Evolutionary conservation across 1,284 basidiomycete genomes (phyloP).

Genomic region (Cutaneotrichosporon sp.): DNA sequence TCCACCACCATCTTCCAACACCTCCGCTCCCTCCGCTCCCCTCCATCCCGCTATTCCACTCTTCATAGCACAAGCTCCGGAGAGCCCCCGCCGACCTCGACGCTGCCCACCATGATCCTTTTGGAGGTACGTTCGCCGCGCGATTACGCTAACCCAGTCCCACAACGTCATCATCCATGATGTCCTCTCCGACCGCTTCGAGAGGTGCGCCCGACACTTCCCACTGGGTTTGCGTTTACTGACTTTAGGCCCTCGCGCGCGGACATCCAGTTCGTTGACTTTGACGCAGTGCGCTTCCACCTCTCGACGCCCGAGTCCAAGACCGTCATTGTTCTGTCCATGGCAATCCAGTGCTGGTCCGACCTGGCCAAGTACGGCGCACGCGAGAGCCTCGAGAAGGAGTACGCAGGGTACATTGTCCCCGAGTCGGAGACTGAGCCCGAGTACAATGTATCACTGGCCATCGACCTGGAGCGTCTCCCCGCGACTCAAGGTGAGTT

Average conservation of each 20-base stretch:
- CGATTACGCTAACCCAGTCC: slow-evolving; percentile 57
- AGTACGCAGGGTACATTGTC: slow-evolving; percentile 71
- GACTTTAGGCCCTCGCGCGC: slow-evolving; percentile 72
- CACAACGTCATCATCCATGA: slow-evolving; percentile 92
- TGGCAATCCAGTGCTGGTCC: slow-evolving; percentile 96
- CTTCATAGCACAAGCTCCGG: background rate
- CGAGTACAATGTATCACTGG: slow-evolving; percentile 85
- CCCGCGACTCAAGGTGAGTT: slow-evolving; percentile 74
- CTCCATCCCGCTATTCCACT: background rate
- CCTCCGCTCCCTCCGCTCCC: background rate
- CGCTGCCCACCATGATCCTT: slow-evolving; percentile 60
- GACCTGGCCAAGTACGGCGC: slow-evolving; percentile 89
- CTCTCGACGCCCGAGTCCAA: slow-evolving; percentile 83
- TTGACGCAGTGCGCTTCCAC: slow-evolving; percentile 94
- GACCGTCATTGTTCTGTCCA: slow-evolving; percentile 76
- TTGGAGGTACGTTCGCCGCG: slow-evolving; percentile 61
- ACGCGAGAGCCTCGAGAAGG: slow-evolving; percentile 71
- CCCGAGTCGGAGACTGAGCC: slow-evolving; percentile 60
- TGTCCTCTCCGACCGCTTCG: slow-evolving; percentile 83
- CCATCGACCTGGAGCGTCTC: slow-evolving; percentile 81
- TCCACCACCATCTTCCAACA: slow-evolving; percentile 1
- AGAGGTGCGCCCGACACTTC: slow-evolving; percentile 63
- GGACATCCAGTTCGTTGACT: slow-evolving; percentile 96
- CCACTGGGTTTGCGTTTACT: slow-evolving; percentile 2
- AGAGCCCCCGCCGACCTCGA: background rate